phyloP scores from a whole-genome alignment of 83 land plant species.

The Picea engelmannii region DNA sequence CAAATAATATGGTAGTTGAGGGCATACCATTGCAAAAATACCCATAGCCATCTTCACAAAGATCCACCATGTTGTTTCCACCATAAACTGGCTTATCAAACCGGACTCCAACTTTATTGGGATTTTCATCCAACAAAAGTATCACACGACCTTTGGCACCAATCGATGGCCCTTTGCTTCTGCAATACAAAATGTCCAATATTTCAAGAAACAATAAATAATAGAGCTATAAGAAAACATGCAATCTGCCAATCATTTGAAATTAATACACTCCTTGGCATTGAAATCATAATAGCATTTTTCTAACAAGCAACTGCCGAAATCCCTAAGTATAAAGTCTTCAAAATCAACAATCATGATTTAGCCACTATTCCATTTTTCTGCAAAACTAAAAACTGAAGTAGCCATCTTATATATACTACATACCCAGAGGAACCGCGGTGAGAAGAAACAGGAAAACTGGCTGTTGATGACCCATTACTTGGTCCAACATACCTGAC shows the following conservation, averaged over 20 bases:
- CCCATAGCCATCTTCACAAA: constrained; percentile 40
- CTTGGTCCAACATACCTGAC: constrained; percentile 16
- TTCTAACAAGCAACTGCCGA: too few species aligned
- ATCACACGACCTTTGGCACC: constrained; percentile 14
- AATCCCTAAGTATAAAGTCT: too few species aligned
- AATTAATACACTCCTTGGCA: neutral
- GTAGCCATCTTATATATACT: neutral
- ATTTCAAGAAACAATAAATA: neutral
- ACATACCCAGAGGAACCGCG: constrained; percentile 16
- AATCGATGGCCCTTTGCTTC: constrained; percentile 11
- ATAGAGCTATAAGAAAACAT: neutral
- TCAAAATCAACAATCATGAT: too few species aligned
- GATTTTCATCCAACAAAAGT: constrained; percentile 17
- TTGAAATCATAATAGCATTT: neutral
- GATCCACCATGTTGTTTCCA: constrained; percentile 38
- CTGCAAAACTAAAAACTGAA: neutral
- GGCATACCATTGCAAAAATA: constrained; percentile 30
- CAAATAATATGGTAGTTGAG: neutral
- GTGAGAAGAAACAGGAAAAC: constrained; percentile 14
- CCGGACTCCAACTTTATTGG: constrained; percentile 17
- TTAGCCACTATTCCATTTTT: too few species aligned
- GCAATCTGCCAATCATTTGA: neutral
- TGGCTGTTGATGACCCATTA: constrained; percentile 13
- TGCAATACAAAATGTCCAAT: neutral
- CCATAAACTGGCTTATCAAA: constrained; percentile 36